phyloP scores from a whole-genome alignment of 2,329 filamentous ascomycete genomes.

The Trichoderma koningiopsis region DNA sequence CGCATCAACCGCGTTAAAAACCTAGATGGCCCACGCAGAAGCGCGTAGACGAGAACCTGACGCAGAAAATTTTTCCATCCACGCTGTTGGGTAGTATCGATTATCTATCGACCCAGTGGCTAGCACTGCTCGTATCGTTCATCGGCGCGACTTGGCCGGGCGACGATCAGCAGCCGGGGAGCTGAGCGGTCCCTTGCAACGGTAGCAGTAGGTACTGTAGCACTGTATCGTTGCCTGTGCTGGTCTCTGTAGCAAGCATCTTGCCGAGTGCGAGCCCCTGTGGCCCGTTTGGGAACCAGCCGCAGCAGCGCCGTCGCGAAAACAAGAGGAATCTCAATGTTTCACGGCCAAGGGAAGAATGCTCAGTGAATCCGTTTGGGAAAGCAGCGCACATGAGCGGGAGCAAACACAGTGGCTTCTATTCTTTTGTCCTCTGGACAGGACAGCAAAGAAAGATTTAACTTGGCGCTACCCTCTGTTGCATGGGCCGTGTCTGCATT shows the following conservation, averaged over 20 bases:
- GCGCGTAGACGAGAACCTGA: not conserved
- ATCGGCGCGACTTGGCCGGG: not conserved
- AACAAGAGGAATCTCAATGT: conserved; percentile 20
- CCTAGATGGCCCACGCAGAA: not conserved
- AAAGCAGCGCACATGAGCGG: not conserved
- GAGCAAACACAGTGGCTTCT: conserved; percentile 5
- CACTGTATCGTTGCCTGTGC: not conserved
- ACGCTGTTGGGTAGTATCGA: not conserved
- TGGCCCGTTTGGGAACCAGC: not conserved
- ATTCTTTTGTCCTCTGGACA: not conserved
- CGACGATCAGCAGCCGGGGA: not conserved
- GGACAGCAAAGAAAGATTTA: too few species aligned
- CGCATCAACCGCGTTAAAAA: not conserved
- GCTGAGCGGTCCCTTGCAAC: not conserved
- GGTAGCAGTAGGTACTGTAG: not conserved
- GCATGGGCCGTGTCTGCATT: not conserved
- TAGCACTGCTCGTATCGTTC: not conserved
- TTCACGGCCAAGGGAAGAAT: conserved; percentile 15
- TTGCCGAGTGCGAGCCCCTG: not conserved
- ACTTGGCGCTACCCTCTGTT: not conserved
- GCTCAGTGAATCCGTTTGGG: conserved; percentile 2
- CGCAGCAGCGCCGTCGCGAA: not conserved
- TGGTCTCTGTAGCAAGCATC: not conserved
- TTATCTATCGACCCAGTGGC: too few species aligned
- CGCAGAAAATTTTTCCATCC: not conserved